Percentiles rank a stretch among this genome's conserved stretches.
phyloP scores from a whole-genome alignment of 169 alveolate genomes.

The Perkinsus marinus region DNA sequence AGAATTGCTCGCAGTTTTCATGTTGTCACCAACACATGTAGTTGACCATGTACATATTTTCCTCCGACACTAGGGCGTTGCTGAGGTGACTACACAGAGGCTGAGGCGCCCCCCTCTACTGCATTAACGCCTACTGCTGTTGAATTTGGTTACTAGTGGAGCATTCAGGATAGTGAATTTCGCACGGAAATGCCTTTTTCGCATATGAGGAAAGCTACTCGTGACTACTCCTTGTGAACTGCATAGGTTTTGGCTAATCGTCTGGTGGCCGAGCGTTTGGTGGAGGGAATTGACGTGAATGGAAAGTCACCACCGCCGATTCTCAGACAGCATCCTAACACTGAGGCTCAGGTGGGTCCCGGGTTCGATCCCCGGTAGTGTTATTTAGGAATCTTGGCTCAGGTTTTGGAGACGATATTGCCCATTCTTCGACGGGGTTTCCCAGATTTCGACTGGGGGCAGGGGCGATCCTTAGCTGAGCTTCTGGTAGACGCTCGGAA shows the following conservation, averaged over 20 bases:
- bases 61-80: too few species aligned
- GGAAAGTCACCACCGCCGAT: neutral
- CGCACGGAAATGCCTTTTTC: neutral
- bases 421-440: constrained; percentile 42
- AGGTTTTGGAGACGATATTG: constrained; percentile 88
- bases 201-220: neutral
- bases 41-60: too few species aligned
- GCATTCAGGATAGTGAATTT: neutral
- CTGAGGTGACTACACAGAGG: too few species aligned
- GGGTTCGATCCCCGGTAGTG: too few species aligned
- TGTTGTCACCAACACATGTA: too few species aligned
- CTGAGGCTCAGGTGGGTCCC: neutral
- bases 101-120: too few species aligned
- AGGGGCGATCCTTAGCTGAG: neutral
- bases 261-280: constrained; percentile 42
- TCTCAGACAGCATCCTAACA: neutral
- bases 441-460: neutral
- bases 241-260: constrained; percentile 39
- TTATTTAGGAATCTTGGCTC: constrained; percentile 54
- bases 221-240: too few species aligned
- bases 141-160: too few species aligned
- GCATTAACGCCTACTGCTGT: too few species aligned
- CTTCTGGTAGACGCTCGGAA: neutral
- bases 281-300: neutral
- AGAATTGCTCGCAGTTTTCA: too few species aligned